Base-by-base conservation (phyloP, 2,329 filamentous ascomycete species). In the Rhynchosporium agropyri region DNA sequence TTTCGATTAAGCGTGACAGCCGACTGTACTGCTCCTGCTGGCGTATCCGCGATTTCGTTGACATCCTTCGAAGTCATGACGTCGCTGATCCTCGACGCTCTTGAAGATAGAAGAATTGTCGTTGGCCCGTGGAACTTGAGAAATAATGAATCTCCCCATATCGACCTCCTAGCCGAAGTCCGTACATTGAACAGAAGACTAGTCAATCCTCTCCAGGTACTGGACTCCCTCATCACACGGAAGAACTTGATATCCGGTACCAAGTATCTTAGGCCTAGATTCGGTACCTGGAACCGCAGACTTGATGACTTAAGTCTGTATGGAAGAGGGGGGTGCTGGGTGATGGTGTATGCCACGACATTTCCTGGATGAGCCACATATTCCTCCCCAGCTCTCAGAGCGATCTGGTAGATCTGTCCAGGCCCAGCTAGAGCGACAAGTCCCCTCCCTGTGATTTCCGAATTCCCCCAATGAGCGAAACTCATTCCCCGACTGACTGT, bases 81-180 rank as follows among this genome's bases (percentile, higher is more conserved):
- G 68, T 99, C 94, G 59, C 85, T 87, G 49, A 96, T 79, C 15
- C 89, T 83, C 28, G 91, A 85, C 13, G 88, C 92, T n/a, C 94
- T 86, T 58, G 92, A 96, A 67, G 96, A 96, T 71, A 99, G 80
- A 49, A 98, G 82, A 55, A 99, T 84, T 2, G 90, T 97, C 5
- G 85, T 85, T 1, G 95, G 95, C 0, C 95, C 95, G 62, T 88
- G 84, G 74, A 99, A 97, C 73, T 91, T 90, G 38, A 99, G 80
- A 77, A 98, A 98, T 31, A 98, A 81, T 77, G 94, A 80, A 74
- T 99, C 95, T 28, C 95, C 95, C 91, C 92, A 98, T 62, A 99
- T 90, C 1, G 91, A 91, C 72, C 90, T 85, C 64, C 93, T 84
- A 48, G 89, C 81, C 78, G 89, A 88, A 0, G 92, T 97, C 64